Evolutionary conservation across 768 basidiomycete species (phyloP), one percentile per base, ranked within the genome.

Genomic region (Chalciporus piperatus): DNA sequence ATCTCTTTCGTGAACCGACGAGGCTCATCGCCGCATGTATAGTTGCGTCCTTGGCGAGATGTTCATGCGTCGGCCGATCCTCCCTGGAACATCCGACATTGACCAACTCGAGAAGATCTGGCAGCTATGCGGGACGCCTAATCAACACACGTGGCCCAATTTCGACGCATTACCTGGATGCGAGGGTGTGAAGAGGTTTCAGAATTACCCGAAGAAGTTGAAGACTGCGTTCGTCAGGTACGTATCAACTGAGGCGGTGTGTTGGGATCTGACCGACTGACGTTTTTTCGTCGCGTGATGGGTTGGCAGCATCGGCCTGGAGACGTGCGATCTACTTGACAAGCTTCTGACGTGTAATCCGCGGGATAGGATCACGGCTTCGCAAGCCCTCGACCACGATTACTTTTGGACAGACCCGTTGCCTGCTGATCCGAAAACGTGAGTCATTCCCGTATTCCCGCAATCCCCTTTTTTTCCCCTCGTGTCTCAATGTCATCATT

Each of bases 11-110:
- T 22, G 45, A 32, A 30, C 22, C 27, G 40, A 10, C 30, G 40
- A 12, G 23, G 22, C 45, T 52, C 27, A 56, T 59, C 19, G 47
- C 17, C 25, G 13, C 22, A 11, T 40, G 10, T 38, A 6, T 55
- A 95, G 92, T 7, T 97, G 96, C 68, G 91, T 98, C 25, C 75
- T 98, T n/a, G 96, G 89, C 27, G 97, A 99, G 70, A 98, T 98
- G 92, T 96, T 92, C 68, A 78, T 80, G 50, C 82, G 87, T 40
- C 77, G 81, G 48, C 95, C 96, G 0, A 93, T 99, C 50, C 77
- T 98, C 48, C 84, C 85, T 6, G 96, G 96, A 14, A 81, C 79
- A 17, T 86, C 89, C 10, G 97, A 99, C 59, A 71, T 93, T n/a
- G 90, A 95, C 67, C 97, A 98, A 64, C 71, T 97, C 10, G 84